Conservation (phyloP, 768 basidiomycete genomes). For the Lactarius vividus region DNA sequence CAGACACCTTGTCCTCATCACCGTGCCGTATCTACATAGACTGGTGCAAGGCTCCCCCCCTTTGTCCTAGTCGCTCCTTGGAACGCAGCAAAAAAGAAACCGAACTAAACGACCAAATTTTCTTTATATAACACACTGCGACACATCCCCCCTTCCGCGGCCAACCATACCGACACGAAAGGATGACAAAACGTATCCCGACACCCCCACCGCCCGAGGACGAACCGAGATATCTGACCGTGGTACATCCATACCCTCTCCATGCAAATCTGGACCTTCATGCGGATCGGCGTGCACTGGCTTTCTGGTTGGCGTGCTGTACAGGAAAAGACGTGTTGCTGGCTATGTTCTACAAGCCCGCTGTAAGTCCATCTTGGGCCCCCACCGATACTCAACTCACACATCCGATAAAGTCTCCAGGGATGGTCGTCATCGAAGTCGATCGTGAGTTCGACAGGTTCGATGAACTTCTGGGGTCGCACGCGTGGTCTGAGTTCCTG, state of each 20-base stretch:
- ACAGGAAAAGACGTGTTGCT: conserved; percentile 33
- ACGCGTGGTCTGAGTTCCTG: conserved; percentile 45
- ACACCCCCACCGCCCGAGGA: conserved; percentile 46
- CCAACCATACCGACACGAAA: background rate
- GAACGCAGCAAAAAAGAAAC: too few relatives aligned
- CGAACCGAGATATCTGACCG: conserved; percentile 44
- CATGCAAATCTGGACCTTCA: conserved; percentile 42
- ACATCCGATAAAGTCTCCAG: conserved; percentile 37
- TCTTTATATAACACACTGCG: too few relatives aligned
- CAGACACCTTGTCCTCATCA: background rate
- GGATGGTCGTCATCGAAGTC: conserved; percentile 46
- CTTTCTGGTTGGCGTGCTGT: conserved; percentile 45
- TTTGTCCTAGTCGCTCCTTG: background rate
- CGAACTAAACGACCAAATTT: too few relatives aligned
- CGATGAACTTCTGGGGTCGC: conserved; percentile 41
- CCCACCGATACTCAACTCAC: background rate
- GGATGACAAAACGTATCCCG: conserved; percentile 42
- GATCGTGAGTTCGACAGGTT: conserved; percentile 34
- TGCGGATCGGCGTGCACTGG: conserved; percentile 39
- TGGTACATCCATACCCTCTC: conserved; percentile 44
- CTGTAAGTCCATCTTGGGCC: conserved; percentile 35
- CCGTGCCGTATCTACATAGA: background rate
- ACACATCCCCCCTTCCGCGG: too few relatives aligned
- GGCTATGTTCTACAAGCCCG: conserved; percentile 45
- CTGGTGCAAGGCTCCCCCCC: background rate